Evolutionary conservation across 2,329 filamentous ascomycete species (phyloP).

Genomic region (Bipolaris sorokiniana): DNA sequence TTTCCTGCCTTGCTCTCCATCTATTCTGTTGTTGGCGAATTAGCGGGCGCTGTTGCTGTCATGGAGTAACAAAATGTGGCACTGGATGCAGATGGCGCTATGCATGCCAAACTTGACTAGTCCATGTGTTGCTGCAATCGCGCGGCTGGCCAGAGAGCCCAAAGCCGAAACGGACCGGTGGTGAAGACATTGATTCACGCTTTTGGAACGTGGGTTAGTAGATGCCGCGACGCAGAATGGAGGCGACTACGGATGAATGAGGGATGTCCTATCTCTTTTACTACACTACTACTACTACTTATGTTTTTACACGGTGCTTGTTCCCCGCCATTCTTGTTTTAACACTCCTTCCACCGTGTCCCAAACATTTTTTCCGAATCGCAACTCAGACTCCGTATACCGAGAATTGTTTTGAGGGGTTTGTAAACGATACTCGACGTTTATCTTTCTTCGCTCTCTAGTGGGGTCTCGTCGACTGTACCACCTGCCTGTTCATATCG

Average conservation of each 20-base stretch:
- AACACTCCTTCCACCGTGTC: neutral
- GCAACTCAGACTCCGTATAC: too few relatives aligned
- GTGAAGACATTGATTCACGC: conserved; percentile 32
- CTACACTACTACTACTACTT: neutral
- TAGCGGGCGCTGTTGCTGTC: neutral
- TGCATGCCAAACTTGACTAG: conserved; percentile 22
- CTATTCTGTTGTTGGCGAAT: neutral
- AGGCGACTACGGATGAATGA: neutral
- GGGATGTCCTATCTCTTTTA: neutral
- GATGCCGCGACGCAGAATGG: conserved; percentile 2
- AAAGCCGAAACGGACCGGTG: conserved; percentile 22
- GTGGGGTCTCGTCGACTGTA: too few relatives aligned
- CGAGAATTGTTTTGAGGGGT: neutral
- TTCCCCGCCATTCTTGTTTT: neutral
- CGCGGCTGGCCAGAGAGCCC: neutral
- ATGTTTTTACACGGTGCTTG: neutral
- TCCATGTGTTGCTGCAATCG: conserved; percentile 38
- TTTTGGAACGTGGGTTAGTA: conserved; percentile 19
- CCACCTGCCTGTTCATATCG: too few relatives aligned
- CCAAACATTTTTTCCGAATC: neutral
- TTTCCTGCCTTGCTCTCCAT: neutral
- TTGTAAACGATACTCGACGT: neutral
- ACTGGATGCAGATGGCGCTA: conserved; percentile 34
- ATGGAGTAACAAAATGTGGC: conserved; percentile 6
- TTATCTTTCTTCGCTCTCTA: neutral